Conservation (phyloP, 2,329 filamentous ascomycete species). For the Colletotrichum trifolii region DNA sequence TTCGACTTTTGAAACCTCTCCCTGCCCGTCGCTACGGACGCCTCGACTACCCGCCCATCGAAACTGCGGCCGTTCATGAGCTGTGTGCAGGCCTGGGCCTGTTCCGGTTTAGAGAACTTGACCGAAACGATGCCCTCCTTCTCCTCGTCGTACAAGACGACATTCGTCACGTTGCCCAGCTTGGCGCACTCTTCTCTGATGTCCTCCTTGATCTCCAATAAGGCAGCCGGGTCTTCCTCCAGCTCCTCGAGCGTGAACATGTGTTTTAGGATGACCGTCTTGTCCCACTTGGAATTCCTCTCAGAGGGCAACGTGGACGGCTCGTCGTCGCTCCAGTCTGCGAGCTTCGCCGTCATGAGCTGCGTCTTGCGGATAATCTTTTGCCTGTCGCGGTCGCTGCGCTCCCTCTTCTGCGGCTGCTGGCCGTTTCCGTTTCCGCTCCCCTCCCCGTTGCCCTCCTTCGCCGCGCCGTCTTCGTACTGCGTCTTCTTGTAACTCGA, state of each 20-base stretch:
- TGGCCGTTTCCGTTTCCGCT: conserved; percentile 52
- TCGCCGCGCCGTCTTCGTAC: conserved; percentile 60
- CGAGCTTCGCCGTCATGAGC: conserved; percentile 89
- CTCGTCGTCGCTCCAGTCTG: conserved; percentile 96
- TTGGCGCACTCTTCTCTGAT: conserved; percentile 90
- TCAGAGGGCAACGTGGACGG: conserved; percentile 60
- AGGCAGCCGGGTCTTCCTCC: conserved; percentile 82
- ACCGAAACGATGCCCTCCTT: conserved; percentile 86
- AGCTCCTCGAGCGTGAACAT: conserved; percentile 93
- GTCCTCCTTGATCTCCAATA: conserved; percentile 94
- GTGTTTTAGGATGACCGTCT: conserved; percentile 86
- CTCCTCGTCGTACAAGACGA: conserved; percentile 90
- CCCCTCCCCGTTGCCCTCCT: conserved; percentile 45
- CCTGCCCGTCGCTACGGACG: conserved; percentile 75
- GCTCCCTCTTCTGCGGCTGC: conserved; percentile 40
- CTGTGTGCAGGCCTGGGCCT: conserved; percentile 78
- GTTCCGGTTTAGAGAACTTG: conserved; percentile 77
- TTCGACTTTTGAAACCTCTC: conserved; percentile 80
- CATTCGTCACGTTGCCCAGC: conserved; percentile 88
- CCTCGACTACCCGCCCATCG: conserved; percentile 76
- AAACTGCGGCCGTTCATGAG: conserved; percentile 86
- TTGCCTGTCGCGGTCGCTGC: conserved; percentile 76
- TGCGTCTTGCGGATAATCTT: conserved; percentile 94
- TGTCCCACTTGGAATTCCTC: conserved; percentile 72
- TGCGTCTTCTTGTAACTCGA: conserved; percentile 91